These are phyloP conservation scores for Xylaria hypoxylon DNA, from an alignment of 2,329 filamentous ascomycete species.

Conservation along the genomic window DNA sequence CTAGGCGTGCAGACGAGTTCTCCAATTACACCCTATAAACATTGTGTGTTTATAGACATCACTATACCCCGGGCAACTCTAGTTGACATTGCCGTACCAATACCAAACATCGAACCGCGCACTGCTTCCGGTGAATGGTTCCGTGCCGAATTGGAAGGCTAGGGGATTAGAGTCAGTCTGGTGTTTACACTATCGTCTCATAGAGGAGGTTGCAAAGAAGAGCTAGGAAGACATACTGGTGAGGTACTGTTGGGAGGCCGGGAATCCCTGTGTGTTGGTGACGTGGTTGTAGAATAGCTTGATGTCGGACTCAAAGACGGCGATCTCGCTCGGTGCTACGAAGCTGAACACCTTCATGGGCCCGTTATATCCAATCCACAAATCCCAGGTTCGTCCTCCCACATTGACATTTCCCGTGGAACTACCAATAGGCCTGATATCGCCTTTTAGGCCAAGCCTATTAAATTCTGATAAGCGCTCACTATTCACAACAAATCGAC, in stretches of 20 bases:
- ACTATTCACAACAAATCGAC: not conserved
- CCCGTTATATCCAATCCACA: constrained; percentile 38
- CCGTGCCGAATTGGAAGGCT: constrained; percentile 38
- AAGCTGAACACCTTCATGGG: constrained; percentile 39
- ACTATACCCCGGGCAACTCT: not conserved
- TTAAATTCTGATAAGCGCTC: constrained; percentile 13
- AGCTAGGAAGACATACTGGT: constrained; percentile 30
- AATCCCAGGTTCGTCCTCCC: constrained; percentile 27
- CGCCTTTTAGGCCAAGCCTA: constrained; percentile 31
- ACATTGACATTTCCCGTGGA: constrained; percentile 32
- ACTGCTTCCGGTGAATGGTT: constrained; percentile 35
- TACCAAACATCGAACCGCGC: constrained; percentile 36
- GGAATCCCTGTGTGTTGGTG: constrained; percentile 33
- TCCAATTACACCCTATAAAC: not conserved
- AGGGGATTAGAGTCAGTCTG: constrained; percentile 9
- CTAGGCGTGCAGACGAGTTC: not conserved
- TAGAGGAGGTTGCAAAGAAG: not conserved
- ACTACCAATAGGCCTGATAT: constrained; percentile 34
- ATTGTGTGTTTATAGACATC: not conserved
- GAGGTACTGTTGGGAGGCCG: constrained; percentile 34
- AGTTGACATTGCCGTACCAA: constrained; percentile 35
- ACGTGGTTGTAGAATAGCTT: constrained; percentile 36
- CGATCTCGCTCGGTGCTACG: constrained; percentile 28
- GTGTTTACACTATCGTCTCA: not conserved
- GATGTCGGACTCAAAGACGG: constrained; percentile 32